Conservation (phyloP, 2,329 filamentous ascomycete species). For the Aspergillus amoenus region DNA sequence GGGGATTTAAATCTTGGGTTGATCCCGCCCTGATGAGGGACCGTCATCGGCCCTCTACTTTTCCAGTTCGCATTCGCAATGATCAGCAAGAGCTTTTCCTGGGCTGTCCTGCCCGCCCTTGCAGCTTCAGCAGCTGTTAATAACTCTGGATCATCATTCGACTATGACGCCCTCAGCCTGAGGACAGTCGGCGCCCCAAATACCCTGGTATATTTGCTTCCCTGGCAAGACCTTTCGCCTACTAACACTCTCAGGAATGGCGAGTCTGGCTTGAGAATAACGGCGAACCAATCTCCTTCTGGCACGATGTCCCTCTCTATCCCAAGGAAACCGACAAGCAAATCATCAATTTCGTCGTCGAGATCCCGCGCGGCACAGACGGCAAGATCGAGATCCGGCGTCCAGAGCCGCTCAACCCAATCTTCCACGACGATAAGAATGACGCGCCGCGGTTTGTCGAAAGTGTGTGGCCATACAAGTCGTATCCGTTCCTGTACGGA, state of each 20-base stretch:
- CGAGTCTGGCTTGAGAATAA: conserved; percentile 3
- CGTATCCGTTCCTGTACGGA: not conserved
- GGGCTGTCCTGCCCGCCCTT: not conserved
- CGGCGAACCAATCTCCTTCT: conserved; percentile 1
- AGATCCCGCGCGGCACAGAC: not conserved
- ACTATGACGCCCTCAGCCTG: conserved; percentile 1
- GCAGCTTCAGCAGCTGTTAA: not conserved
- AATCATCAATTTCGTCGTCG: conserved; percentile 5
- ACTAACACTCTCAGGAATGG: not conserved
- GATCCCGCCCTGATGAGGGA: too few species aligned
- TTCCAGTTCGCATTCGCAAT: not conserved
- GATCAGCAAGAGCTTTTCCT: not conserved
- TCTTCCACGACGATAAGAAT: conserved; percentile 2
- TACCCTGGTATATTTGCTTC: not conserved
- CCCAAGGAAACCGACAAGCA: not conserved
- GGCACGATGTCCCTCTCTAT: conserved; percentile 4
- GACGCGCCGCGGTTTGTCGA: not conserved
- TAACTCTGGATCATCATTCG: not conserved
- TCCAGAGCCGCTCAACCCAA: not conserved
- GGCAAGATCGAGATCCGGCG: conserved; percentile 3
- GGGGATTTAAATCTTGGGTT: too few species aligned
- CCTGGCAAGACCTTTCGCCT: not conserved
- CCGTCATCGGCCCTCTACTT: not conserved
- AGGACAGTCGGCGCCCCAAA: not conserved
- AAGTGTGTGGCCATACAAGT: not conserved